Evolutionary conservation across 192 early-diverging fungal species (phyloP).

Genomic region (Backusella liffmaniae): DNA sequence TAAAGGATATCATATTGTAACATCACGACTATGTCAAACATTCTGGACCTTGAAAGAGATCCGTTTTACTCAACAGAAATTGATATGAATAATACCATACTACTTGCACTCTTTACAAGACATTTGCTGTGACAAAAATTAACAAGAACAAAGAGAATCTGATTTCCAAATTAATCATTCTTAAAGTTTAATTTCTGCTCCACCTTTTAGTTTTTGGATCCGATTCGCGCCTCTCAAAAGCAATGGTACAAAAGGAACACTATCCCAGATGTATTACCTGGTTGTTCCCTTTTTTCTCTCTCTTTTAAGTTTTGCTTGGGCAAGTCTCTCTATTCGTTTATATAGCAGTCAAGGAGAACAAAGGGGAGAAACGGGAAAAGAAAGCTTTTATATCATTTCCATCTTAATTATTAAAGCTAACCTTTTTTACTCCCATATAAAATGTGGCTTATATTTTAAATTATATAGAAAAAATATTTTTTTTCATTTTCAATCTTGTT

Average conservation of each 20-base stretch:
- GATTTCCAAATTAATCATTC: background rate
- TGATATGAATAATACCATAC: background rate
- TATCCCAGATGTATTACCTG: background rate
- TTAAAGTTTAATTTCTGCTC: background rate
- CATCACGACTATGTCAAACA: no score
- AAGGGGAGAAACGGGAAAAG: background rate
- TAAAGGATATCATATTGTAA: no score
- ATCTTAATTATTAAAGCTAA: background rate
- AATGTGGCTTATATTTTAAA: background rate
- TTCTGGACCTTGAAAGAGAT: background rate
- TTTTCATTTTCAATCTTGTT: background rate
- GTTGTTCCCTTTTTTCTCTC: background rate
- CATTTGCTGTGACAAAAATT: background rate
- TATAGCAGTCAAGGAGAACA: background rate
- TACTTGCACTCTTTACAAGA: background rate
- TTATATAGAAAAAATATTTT: background rate
- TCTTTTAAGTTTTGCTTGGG: background rate
- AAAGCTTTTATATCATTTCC: background rate
- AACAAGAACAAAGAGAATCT: background rate
- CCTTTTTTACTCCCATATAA: background rate
- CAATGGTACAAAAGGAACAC: background rate
- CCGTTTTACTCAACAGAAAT: background rate
- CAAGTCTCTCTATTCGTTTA: background rate
- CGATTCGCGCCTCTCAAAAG: no score
- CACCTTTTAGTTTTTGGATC: background rate